Evolutionary conservation across 371 early-diverging fungal species (phyloP).

Genomic region (Synchytrium microbalum): DNA sequence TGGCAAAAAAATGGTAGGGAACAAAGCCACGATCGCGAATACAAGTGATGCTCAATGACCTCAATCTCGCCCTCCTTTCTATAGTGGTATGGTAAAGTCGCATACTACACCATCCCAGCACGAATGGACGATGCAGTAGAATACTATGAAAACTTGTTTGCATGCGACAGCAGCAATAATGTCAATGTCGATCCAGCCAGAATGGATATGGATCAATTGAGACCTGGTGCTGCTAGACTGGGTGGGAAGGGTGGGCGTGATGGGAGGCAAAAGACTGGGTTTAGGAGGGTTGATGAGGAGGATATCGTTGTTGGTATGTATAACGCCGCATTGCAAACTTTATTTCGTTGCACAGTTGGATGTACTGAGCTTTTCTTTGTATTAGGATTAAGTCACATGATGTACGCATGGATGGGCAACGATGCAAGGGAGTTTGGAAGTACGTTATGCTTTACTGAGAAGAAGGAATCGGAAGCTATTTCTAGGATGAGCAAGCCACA

Average conservation of each 20-base stretch:
- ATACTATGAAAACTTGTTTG: conserved; percentile 33
- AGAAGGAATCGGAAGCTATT: conserved; percentile 20
- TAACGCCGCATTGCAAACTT: background rate
- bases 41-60: conserved; percentile 12
- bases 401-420: conserved; percentile 40
- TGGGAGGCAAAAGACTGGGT: conserved; percentile 22
- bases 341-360: too few species aligned
- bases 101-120: conserved; percentile 41
- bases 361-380: too few species aligned
- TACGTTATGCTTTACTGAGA: conserved; percentile 36
- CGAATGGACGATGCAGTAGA: conserved; percentile 18
- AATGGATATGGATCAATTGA: background rate
- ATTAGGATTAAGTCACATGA: conserved; percentile 28
- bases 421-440: conserved; percentile 25
- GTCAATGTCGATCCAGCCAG: conserved; percentile 1
- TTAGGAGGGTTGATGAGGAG: conserved; percentile 36
- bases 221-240: conserved; percentile 3
- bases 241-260: conserved; percentile 8
- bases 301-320: conserved; percentile 29
- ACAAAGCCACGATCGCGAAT: conserved; percentile 10
- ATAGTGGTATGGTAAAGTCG: conserved; percentile 43
- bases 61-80: conserved; percentile 3
- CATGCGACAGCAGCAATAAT: conserved; percentile 8
- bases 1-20: conserved; percentile 4
- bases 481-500: background rate